Evolutionary conservation across 768 basidiomycete genomes (phyloP), one percentile per base, ranked within the genome.

Genomic region (Hygrocybe punicea): DNA sequence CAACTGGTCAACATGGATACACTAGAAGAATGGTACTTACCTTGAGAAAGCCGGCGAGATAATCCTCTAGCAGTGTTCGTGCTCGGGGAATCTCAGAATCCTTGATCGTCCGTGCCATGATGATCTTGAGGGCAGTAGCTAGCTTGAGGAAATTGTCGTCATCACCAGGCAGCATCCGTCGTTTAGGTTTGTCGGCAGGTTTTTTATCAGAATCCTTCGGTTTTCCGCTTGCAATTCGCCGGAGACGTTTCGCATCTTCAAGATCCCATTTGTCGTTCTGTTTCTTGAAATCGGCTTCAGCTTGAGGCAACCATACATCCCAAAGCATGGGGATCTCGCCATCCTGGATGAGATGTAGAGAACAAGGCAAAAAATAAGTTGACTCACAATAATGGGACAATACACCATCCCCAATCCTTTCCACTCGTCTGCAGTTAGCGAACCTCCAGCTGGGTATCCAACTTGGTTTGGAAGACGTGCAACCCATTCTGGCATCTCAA

Each of bases 401-500:
- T 71, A 60, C 14, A 72, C 60, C 0, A 65, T 69, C 0, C 64
- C 62, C 3, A 71, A 58, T 8, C 71, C 40, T 0, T 67, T 58
- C 75, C 73, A 71, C 39, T 72, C 66, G 49, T 75, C 73, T 0
- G 71, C 73, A 4, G 69, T 72, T 1, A 73, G 58, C 3, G 69
- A 71, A 4, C 73, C 71, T 29, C 73, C 70, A 0, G 70, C 64
- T 1, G 73, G 73, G 54, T 63, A 66, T 13, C 70, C 68, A 8
- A 70, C 65, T 1, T 68, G 39, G 2, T 53, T 63, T 1, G 68
- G 71, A 2, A 73, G 61, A 35, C 61, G 7, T 2, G 16, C 51
- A 14, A 52, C 10, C 16, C 37, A 36, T 21, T 10, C 25, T 14
- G 51, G 51, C 16, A 52, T 52, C 37, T 52, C 19, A 8, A 52